A percentile compares a stretch with the other conserved stretches of the same genome.
Evolutionary conservation across 2,329 filamentous ascomycete species (phyloP).

Genomic region (Fusarium coffeatum): DNA sequence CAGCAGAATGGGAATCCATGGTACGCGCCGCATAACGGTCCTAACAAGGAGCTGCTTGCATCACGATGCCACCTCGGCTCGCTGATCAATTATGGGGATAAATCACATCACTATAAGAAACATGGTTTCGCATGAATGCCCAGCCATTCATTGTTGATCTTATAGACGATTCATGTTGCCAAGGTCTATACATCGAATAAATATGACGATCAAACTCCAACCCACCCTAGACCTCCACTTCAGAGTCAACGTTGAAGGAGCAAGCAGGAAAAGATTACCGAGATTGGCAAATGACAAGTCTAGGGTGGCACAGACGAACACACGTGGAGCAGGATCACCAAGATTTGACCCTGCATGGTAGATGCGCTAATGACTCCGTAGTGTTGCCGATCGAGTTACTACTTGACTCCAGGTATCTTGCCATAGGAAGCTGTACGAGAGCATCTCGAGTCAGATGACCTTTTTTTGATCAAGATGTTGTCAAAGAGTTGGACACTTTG

Average conservation of each 20-base stretch:
- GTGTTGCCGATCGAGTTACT: not conserved
- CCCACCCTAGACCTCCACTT: not conserved
- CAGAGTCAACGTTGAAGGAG: not conserved
- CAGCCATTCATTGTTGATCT: not conserved
- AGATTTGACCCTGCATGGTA: not conserved
- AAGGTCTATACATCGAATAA: not conserved
- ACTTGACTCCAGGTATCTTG: too few species aligned
- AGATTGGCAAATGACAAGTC: not conserved
- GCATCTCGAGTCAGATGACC: not conserved
- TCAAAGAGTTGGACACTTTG: not conserved
- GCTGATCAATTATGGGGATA: not conserved
- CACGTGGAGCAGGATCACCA: not conserved
- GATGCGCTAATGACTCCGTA: not conserved
- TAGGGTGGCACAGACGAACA: not conserved
- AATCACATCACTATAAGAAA: not conserved
- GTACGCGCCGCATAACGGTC: not conserved
- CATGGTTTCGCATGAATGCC: not conserved
- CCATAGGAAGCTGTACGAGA: not conserved
- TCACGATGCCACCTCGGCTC: not conserved
- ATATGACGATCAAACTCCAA: not conserved
- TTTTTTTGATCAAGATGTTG: too few species aligned
- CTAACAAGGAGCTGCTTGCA: not conserved
- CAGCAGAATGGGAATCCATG: too few species aligned
- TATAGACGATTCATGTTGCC: not conserved
- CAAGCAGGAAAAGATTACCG: not conserved